Evolutionary conservation across 1,139 yeast species (phyloP).

Genomic region (Hemisphaericaspora lyxosophila): DNA sequence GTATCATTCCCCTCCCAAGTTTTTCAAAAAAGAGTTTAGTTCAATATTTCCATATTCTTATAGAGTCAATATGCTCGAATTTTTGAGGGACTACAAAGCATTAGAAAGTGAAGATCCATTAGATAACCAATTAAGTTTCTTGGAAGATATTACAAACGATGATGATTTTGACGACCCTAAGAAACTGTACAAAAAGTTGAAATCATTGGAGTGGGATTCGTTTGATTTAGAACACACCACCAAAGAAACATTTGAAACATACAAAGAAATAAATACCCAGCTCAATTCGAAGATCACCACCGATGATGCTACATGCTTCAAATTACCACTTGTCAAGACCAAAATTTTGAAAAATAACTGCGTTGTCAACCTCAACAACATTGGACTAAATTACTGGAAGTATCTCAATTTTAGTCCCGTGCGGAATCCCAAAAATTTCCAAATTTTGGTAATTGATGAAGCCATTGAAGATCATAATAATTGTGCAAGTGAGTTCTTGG

Average conservation of each 20-base stretch:
- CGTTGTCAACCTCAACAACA: slow-evolving; percentile 36
- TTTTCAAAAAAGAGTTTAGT: slow-evolving; percentile 16
- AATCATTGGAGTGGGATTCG: slow-evolving; percentile 39
- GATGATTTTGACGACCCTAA: slow-evolving; percentile 33
- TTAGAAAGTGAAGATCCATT: slow-evolving; percentile 22
- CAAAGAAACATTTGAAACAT: slow-evolving; percentile 22
- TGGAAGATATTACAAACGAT: slow-evolving; percentile 39
- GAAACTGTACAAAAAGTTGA: slow-evolving; percentile 26
- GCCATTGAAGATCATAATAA: slow-evolving; percentile 17
- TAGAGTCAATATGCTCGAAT: slow-evolving; percentile 32
- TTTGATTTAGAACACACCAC: slow-evolving; percentile 20
- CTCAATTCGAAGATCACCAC: slow-evolving; percentile 7
- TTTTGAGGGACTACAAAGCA: slow-evolving; percentile 26
- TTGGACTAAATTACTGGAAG: slow-evolving; percentile 53
- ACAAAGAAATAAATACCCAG: slow-evolving; percentile 18
- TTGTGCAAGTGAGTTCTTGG: slow-evolving; percentile 36
- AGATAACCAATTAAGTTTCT: slow-evolving; percentile 36
- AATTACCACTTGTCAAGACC: slow-evolving; percentile 26
- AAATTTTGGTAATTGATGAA: slow-evolving; percentile 49
- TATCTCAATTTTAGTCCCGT: slow-evolving; percentile 56
- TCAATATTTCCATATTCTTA: slow-evolving; percentile 36
- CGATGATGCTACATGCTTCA: slow-evolving; percentile 23
- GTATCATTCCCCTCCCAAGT: slow-evolving; percentile 7
- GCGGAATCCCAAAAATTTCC: slow-evolving; percentile 46
- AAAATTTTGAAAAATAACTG: slow-evolving; percentile 31